These are phyloP conservation scores for Cercospora zeina DNA, from an alignment of 2,329 filamentous ascomycete species.

Conservation along the genomic window DNA sequence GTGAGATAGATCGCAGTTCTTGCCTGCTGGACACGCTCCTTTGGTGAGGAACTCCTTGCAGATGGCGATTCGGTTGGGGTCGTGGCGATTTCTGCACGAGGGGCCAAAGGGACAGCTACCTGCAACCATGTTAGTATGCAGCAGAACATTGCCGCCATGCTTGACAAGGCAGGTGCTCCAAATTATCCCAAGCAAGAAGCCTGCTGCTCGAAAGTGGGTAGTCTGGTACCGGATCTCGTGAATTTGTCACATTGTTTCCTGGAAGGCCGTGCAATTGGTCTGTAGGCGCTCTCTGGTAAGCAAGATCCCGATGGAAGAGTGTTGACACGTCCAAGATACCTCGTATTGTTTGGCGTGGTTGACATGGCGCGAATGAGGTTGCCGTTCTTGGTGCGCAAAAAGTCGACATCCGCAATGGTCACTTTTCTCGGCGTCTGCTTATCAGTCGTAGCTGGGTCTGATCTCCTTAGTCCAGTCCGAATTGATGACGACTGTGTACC, in stretches of 20 bases:
- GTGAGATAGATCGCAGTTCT: constrained; percentile 87
- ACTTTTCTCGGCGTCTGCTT: constrained; percentile 70
- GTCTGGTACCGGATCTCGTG: constrained; percentile 39
- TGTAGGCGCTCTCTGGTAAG: constrained; percentile 18
- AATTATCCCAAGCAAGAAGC: constrained; percentile 15
- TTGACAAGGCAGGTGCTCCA: constrained; percentile 14
- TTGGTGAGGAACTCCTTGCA: constrained; percentile 86
- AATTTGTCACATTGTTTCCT: constrained; percentile 39
- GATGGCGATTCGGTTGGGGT: constrained; percentile 80
- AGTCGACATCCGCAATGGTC: constrained; percentile 73
- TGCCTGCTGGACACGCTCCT: constrained; percentile 73
- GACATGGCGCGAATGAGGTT: constrained; percentile 67
- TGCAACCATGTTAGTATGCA: constrained; percentile 45
- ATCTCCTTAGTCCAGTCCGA: constrained; percentile 20
- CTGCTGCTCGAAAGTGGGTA: constrained; percentile 17
- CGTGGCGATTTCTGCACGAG: constrained; percentile 77
- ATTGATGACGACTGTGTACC: constrained; percentile 15
- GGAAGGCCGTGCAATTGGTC: constrained; percentile 22
- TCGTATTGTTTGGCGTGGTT: background rate
- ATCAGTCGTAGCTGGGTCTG: constrained; percentile 30
- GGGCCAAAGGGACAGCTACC: constrained; percentile 84
- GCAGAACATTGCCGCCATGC: constrained; percentile 30
- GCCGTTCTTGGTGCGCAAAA: constrained; percentile 81
- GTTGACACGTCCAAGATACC: constrained; percentile 7
- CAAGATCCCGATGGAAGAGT: background rate